Base-by-base conservation (phyloP, 1,284 basidiomycete genomes). In the Puccinia horiana region DNA sequence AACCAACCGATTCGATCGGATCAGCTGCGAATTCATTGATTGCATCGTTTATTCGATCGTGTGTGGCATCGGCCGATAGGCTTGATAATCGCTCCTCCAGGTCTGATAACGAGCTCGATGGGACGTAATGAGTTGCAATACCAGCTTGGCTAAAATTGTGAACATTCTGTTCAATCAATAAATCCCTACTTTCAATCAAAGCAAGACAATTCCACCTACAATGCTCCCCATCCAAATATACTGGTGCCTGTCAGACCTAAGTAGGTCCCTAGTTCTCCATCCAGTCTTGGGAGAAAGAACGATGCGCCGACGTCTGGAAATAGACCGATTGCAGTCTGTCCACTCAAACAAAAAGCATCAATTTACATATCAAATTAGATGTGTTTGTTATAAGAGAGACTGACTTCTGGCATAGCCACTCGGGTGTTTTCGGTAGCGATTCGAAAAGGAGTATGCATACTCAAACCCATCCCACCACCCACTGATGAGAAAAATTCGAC, bases 401-500 rank as follows among this genome's bases (percentile, higher is more conserved):
- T 47, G 35, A 85, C 85, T 75, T 98, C 95, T 49, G 97, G 97
- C 96, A 99, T 99, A n/a, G 95, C 93, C 86, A 96, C 94, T 0
- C 90, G 84, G 0, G 96, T 98, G 65, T 93, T 93, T 87, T 98
- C 95, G 3, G 97, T 98, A 3, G 96, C 96, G 82, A 99, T 90
- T 83, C 97, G 91, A 88, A 99, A 95, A 0, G 92, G 91, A 4
- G 95, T 96, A 83, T 93, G 91, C n/a, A 93, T 91, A 44, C 92
- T 90, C 77, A 99, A 90, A 70, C 97, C 97, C 47, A 94, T 94
- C 74, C 97, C 97, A 82, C 97, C 97, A 58, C 97, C 97, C 93
- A 98, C 95, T 95, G 84, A 54, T 78, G 83, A 40, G 82, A 35
- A 69, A 54, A 49, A 63, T 29, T 58, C n/a, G n/a, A n/a, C n/a